These are phyloP conservation scores for Fusarium graminum DNA, from an alignment of 2,329 filamentous ascomycete genomes.

Conservation along the genomic window DNA sequence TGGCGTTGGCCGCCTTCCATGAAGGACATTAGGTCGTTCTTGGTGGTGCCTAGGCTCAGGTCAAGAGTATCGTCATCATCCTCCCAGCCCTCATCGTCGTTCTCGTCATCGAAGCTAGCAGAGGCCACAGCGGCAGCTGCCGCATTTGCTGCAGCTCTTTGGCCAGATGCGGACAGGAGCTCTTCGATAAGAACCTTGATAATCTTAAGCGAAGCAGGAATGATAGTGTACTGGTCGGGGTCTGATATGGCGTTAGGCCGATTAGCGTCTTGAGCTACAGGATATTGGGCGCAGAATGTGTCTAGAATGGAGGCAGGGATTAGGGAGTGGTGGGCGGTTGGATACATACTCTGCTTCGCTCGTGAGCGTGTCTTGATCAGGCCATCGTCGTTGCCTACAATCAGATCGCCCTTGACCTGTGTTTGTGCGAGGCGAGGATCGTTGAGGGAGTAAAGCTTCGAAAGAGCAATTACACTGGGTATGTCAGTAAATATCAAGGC, in stretches of 20 bases:
- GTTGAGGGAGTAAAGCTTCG: conserved; percentile 89
- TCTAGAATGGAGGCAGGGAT: conserved; percentile 34
- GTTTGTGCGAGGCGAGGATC: conserved; percentile 83
- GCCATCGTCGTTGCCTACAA: conserved; percentile 79
- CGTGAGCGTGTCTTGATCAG: conserved; percentile 95
- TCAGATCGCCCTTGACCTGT: conserved; percentile 90
- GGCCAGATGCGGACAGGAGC: conserved; percentile 82
- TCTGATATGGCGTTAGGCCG: conserved; percentile 61
- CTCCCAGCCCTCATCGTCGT: conserved; percentile 89
- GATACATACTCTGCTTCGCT: conserved; percentile 78
- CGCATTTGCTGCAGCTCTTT: conserved; percentile 69
- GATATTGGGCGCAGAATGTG: conserved; percentile 40
- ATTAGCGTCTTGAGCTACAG: conserved; percentile 48
- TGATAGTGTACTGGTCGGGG: conserved; percentile 89
- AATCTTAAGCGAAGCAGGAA: conserved; percentile 93
- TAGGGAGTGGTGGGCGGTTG: conserved; percentile 35
- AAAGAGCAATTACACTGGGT: conserved; percentile 86
- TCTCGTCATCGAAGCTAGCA: conserved; percentile 71
- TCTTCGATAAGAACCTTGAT: conserved; percentile 96
- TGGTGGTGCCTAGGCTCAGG: conserved; percentile 76
- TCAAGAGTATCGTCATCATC: conserved; percentile 84
- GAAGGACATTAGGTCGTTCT: conserved; percentile 84
- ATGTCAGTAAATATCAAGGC: conserved; percentile 49
- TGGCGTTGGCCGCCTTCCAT: conserved; percentile 73
- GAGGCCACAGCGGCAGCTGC: conserved; percentile 74